Evolutionary conservation across 2,329 filamentous ascomycete genomes (phyloP), one percentile per base, ranked within the genome.

Genomic region (Paecilomyces variotii): DNA sequence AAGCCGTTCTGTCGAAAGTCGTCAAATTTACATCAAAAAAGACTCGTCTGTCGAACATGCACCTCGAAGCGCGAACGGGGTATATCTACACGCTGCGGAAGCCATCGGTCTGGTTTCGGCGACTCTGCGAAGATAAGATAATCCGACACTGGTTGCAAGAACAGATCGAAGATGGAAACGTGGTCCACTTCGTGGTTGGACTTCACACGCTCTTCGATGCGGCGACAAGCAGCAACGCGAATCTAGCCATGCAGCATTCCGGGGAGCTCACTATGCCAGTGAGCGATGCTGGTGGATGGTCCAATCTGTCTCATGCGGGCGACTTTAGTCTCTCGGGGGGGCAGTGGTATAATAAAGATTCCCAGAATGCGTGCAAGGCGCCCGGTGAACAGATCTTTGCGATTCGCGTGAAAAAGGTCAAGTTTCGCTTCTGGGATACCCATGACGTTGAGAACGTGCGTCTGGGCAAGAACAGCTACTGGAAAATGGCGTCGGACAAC

Each of bases 131-230:
- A 35, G 54, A 55, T 32, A 26, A 30, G 24, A 39, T 32, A 6
- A 35, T 55, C 27, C 54, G 54, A 7, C 12, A 55, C 4, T 55
- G 54, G 54, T 26, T 55, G 24, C 26, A 55, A 39, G 54, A 55
- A 12, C 54, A 55, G 32, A 35, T 55, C 54, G 54, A 55, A 12
- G 54, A 55, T 55, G 54, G 32, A 14, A 32, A 32, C 14, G 54
- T 32, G 28, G 54, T 55, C 7, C 32, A 55, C 24, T 55, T 55
- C 24, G 54, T 55, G 28, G 34, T 55, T 24, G 54, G 54, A 26
- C 54, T 55, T 26, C 27, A 32, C 19, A 55, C 54, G 12, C 32
- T 55, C 27, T 7, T 55, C 19, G 54, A 55, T 24, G 32, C 39
- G 5, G 39, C 39, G 19, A 45, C 39, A 19, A 19, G 14, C 39